A percentile compares a stretch with the other conserved stretches of the same genome.
phyloP scores from a whole-genome alignment of 306 rosid species.

The Albizia julibrissin region DNA sequence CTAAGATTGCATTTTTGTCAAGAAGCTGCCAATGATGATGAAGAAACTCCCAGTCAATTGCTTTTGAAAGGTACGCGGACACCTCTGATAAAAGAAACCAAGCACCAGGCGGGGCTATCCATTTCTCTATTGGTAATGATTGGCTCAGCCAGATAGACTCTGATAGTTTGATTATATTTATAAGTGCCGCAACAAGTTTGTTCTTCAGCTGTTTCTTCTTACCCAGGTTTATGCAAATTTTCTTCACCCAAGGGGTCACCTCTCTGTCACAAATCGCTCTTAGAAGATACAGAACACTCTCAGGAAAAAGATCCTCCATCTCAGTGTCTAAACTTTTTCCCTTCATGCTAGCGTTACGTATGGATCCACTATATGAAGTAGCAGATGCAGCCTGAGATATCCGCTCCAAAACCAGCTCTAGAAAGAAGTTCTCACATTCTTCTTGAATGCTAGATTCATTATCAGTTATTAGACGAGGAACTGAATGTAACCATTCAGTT shows the following conservation, averaged over 20 bases:
- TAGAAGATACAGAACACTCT: slow-evolving; percentile 58
- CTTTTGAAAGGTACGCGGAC: slow-evolving; percentile 74
- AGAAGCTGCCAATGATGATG: slow-evolving; percentile 92
- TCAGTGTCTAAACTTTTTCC: slow-evolving; percentile 45
- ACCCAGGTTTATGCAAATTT: slow-evolving; percentile 82
- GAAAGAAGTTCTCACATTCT: slow-evolving; percentile 86
- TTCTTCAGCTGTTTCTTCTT: slow-evolving; percentile 68
- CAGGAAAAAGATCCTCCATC: slow-evolving; percentile 55
- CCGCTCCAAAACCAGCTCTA: slow-evolving; percentile 82
- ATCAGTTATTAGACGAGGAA: slow-evolving; percentile 79
- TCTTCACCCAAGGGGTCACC: slow-evolving; percentile 90
- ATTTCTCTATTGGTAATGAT: slow-evolving; percentile 73
- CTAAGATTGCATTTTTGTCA: slow-evolving; percentile 62
- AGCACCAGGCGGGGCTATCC: slow-evolving; percentile 95
- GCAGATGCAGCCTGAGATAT: slow-evolving; percentile 52
- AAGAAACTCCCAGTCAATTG: slow-evolving; percentile 90
- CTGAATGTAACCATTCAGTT: slow-evolving; percentile 86
- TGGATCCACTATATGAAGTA: slow-evolving; percentile 33
- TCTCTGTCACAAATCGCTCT: slow-evolving; percentile 73
- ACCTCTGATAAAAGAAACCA: slow-evolving; percentile 96
- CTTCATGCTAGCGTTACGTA: slow-evolving; percentile 16
- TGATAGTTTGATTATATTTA: slow-evolving; percentile 68
- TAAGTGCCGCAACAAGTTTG: slow-evolving; percentile 64
- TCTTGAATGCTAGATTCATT: slow-evolving; percentile 94
- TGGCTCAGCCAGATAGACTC: slow-evolving; percentile 81